Evolutionary conservation across 495 filamentous ascomycete species (phyloP).

Genomic region (Xylaria intraflava): DNA sequence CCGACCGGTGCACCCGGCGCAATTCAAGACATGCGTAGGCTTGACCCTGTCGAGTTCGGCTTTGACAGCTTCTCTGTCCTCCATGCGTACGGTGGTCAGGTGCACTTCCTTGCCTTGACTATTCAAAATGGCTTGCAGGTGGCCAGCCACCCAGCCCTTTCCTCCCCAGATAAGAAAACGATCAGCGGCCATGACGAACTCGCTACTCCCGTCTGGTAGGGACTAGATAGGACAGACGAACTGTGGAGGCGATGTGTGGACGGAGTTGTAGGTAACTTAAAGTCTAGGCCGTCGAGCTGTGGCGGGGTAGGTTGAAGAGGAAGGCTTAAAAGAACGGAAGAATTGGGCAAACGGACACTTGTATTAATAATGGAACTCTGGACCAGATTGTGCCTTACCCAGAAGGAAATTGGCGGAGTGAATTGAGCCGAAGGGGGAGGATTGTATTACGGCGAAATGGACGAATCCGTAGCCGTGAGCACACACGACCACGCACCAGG

Average conservation of each 20-base stretch:
- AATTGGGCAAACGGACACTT: not conserved
- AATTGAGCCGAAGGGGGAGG: not conserved
- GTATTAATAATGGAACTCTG: not conserved
- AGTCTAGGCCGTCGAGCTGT: not conserved
- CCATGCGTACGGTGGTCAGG: slow-evolving; percentile 54
- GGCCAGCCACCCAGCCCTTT: slow-evolving; percentile 57
- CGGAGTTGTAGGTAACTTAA: too few species aligned
- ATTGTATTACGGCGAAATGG: too few species aligned
- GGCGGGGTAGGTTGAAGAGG: not conserved
- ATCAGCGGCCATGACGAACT: slow-evolving; percentile 13
- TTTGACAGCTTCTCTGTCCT: slow-evolving; percentile 51
- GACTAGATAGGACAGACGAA: not conserved
- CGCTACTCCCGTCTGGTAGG: not conserved
- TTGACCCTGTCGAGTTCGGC: slow-evolving; percentile 49
- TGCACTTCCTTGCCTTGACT: slow-evolving; percentile 54
- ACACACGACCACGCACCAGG: too few species aligned
- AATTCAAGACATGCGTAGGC: slow-evolving; percentile 59
- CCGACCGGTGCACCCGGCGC: slow-evolving; percentile 59
- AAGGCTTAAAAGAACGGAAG: not conserved
- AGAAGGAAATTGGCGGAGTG: not conserved
- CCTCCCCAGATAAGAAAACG: slow-evolving; percentile 58
- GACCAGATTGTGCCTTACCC: not conserved
- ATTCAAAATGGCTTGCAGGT: slow-evolving; percentile 56
- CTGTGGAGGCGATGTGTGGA: too few species aligned
- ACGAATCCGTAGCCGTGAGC: too few species aligned